Percentiles rank a stretch among this genome's conserved stretches.
phyloP scores from a whole-genome alignment of 2,329 filamentous ascomycete genomes.

The Endocalyx cinctus region DNA sequence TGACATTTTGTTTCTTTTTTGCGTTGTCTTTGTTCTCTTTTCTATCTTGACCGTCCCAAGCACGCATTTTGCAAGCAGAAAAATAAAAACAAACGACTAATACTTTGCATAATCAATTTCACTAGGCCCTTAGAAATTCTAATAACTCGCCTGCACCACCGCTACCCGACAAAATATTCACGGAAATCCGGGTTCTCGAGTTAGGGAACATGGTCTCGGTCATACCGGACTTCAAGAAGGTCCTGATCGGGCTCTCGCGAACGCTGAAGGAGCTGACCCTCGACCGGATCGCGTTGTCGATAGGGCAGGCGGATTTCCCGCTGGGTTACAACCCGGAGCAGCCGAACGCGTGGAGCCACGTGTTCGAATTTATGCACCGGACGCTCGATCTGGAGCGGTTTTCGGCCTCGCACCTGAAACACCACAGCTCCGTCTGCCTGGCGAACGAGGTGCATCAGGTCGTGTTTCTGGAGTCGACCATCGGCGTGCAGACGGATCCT shows the following conservation, averaged over 20 bases:
- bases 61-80: too few species aligned
- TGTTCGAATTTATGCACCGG: conserved; percentile 12
- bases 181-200: conserved; percentile 12
- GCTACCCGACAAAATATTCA: conserved; percentile 7
- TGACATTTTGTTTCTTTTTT: too few species aligned
- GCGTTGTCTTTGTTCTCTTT: too few species aligned
- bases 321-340: conserved; percentile 14
- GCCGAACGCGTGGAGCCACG: conserved; percentile 16
- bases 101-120: too few species aligned
- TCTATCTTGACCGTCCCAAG: too few species aligned
- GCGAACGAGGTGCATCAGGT: conserved; percentile 15
- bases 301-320: conserved; percentile 12
- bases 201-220: conserved; percentile 17
- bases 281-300: conserved; percentile 9
- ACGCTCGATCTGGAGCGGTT: conserved; percentile 11
- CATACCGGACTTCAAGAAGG: conserved; percentile 6
- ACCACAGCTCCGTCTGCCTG: too few species aligned
- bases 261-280: conserved; percentile 14
- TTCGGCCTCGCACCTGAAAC: conserved; percentile 9
- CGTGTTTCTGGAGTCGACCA: conserved; percentile 12
- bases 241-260: conserved; percentile 9
- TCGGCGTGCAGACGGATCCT: conserved; percentile 12
- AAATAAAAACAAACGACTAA: too few species aligned
- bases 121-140: too few species aligned
- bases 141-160: too few species aligned